Base-by-base conservation (phyloP, 2,329 filamentous ascomycete genomes). In the Pseudohalonectria lignicola region DNA sequence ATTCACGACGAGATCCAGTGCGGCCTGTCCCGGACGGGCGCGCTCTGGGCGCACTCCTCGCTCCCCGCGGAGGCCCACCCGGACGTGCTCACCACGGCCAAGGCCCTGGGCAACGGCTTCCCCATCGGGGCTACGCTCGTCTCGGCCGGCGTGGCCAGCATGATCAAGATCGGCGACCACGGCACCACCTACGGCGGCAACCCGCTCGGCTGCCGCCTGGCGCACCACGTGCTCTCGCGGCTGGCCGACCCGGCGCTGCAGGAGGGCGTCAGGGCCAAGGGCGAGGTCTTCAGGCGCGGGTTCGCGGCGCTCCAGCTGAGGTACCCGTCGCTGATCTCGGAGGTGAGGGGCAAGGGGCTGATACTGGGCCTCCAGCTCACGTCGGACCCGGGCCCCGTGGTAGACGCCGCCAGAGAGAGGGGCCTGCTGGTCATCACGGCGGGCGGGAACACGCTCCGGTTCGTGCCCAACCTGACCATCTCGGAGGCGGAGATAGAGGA, bases 1-100 rank as follows among this genome's bases (percentile, higher is more conserved):
- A 83, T 95, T 54, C 90, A 92, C 59, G 92, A 98, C 53, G 92
- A 98, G 67, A 98, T 98, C 45, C 92, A 98, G 62, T 95, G 87
- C 58, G 92, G 92, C 38, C 69, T 98, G 25, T 78, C 80, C 19
- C 80, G 92, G 37, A 96, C 92, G 1, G 92, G 47, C 31, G 45
- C 92, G 26, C 71, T 98, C 50, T 98, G 92, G 92, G 92, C 92
- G 1, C 90, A 98, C 54, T 71, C 70, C 10, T 67, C 70, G 41
- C 71, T 92, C 18, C 82, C 85, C 26, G 65, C 71, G 49, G 79
- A 84, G 46, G 86, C 87, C 2, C 92, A 98, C 55, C 92, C 92
- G 6, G 92, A 98, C 52, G 81, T 98, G 47, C 63, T 98, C 45
- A 95, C 90, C 12, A 90, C 85, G 1, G 92, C 92, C 41, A 98